Base-by-base conservation (phyloP, 2,329 filamentous ascomycete species). In the Pseudogymnoascus sp. region DNA sequence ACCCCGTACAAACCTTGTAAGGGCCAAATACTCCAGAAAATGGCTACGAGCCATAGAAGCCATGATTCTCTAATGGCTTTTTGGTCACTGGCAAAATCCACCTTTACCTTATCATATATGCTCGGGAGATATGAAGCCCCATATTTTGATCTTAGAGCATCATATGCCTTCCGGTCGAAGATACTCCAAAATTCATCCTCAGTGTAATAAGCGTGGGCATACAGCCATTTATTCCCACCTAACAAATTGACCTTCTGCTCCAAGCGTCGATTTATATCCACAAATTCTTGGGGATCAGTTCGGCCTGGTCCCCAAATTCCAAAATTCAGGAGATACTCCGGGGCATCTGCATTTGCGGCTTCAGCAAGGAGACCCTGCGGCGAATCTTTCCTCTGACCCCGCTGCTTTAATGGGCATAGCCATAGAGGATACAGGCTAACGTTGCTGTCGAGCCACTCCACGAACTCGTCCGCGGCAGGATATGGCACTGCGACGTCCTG, bases 281-380 rank as follows among this genome's bases (percentile, higher is more conserved):
- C 79, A 70, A 93, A 93, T 11, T 79, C 79, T 0, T 75, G 73
- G 1, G 65, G 49, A 59, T 80, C 71, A 2, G 77, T 74, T 1
- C 87, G 84, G 9, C 88, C 90, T 74, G 87, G 89, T 8, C 90
- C 90, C 90, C 91, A 96, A 36, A 96, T 83, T n/a, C 85, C 85
- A 62, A 87, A 78, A 71, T 87, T 88, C 64, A 87, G 78, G 75
- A 84, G 83, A 25, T 37, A 67, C 12, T 64, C 28, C 14, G 62
- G 25, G 3, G 40, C 25, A 36, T 67, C 16, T 34, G 38, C 18
- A 28, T 31, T 53, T 5, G 25, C n/a, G 2, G 23, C 23, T 31
- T 53, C 46, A 9, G 46, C 46, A 31, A 53, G 43, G 56, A 53
- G 53, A 63, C 65, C 46, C 11, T 53, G 46, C 14, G 46, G 46